These are phyloP conservation scores for Ceratobasidium sp. DNA, from an alignment of 1,284 basidiomycete species.

Conservation along the genomic window DNA sequence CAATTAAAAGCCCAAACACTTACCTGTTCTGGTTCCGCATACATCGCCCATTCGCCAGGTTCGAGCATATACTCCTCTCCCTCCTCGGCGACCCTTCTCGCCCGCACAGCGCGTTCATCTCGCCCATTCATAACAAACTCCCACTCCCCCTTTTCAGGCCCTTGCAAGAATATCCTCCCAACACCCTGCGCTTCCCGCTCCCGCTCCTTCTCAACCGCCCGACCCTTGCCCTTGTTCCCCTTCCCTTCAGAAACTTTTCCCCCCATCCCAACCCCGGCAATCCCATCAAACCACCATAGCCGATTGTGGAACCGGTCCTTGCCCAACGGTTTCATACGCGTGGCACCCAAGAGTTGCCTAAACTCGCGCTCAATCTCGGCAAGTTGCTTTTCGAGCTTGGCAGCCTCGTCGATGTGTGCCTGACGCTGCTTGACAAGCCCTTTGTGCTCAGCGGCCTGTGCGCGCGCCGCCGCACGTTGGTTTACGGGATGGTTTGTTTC, in stretches of 20 bases:
- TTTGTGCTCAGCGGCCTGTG: slow-evolving; percentile 66
- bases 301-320: slow-evolving; percentile 92
- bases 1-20: slow-evolving; percentile 43
- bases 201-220: slow-evolving; percentile 28
- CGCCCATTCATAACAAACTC: slow-evolving; percentile 65
- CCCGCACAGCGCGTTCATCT: slow-evolving; percentile 55
- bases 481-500: slow-evolving; percentile 39
- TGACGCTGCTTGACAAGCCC: slow-evolving; percentile 74
- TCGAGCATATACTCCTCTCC: slow-evolving; percentile 73
- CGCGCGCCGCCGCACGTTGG: slow-evolving; percentile 57
- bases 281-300: slow-evolving; percentile 98
- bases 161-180: slow-evolving; percentile 89
- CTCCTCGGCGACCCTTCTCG: slow-evolving; percentile 73
- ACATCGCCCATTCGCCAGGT: slow-evolving; percentile 86
- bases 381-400: slow-evolving; percentile 75
- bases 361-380: slow-evolving; percentile 93
- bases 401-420: slow-evolving; percentile 84
- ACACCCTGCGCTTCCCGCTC: slow-evolving; percentile 66
- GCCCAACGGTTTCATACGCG: slow-evolving; percentile 86
- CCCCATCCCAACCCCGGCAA: slow-evolving; percentile 80
- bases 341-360: slow-evolving; percentile 78
- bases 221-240: slow-evolving; percentile 27
- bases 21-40: slow-evolving; percentile 85
- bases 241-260: slow-evolving; percentile 69
- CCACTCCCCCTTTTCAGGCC: slow-evolving; percentile 76